Percentiles rank a stretch among this genome's conserved stretches.
Conservation (phyloP, 1,284 basidiomycete species). For the Trichosporon coremiiforme region DNA sequence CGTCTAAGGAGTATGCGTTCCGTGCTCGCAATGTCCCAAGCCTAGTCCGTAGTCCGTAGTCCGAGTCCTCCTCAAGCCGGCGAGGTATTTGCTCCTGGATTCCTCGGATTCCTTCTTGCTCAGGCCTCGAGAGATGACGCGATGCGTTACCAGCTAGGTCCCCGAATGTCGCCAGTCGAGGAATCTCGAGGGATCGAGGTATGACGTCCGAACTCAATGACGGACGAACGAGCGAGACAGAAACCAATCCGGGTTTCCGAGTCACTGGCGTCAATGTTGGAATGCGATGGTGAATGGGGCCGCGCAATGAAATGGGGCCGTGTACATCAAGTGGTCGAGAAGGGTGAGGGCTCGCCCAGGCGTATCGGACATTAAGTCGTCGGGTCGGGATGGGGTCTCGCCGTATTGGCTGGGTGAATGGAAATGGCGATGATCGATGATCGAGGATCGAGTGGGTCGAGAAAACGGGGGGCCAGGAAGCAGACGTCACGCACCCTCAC, state of each 20-base stretch:
- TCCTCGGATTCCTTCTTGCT: neutral
- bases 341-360: neutral
- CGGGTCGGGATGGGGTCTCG: neutral
- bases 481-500: neutral
- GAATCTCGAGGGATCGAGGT: neutral
- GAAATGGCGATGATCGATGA: neutral
- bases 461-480: neutral
- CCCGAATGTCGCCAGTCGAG: neutral
- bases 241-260: neutral
- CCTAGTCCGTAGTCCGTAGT: too few species aligned
- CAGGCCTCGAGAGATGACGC: neutral
- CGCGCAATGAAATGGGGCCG: too few species aligned
- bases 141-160: neutral
- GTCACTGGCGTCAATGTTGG: conserved; percentile 4
- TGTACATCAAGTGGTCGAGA: neutral
- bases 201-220: neutral
- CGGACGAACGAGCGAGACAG: neutral
- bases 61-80: neutral
- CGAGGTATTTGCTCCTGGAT: neutral
- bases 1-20: neutral
- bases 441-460: neutral
- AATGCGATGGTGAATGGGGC: neutral
- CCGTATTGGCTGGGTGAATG: neutral
- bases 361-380: conserved; percentile 10
- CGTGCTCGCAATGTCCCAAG: neutral